phyloP scores from a whole-genome alignment of 352 stramenopile genomes.

The Globisporangium parvum region DNA sequence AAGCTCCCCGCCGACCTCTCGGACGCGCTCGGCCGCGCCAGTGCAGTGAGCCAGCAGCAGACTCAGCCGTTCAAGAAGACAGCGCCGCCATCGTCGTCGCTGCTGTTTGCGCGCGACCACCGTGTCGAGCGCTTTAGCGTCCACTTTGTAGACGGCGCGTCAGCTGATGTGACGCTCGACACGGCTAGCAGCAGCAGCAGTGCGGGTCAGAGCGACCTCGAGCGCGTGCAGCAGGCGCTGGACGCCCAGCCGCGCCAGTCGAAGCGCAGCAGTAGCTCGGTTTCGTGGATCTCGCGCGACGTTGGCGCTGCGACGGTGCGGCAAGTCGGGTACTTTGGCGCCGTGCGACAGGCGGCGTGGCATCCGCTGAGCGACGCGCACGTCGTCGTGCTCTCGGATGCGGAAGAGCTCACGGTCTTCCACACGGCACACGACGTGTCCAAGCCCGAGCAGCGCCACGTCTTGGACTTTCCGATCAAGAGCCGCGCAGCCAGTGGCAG shows the following conservation, averaged over 20 bases:
- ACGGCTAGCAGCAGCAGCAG: slow-evolving; percentile 7
- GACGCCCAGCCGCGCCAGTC: slow-evolving; percentile 15
- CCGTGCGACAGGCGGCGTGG: slow-evolving; percentile 53
- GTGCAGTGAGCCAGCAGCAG: slow-evolving; percentile 2
- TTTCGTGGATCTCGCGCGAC: slow-evolving; percentile 50
- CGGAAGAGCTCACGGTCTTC: slow-evolving; percentile 68
- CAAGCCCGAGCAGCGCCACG: slow-evolving; percentile 66
- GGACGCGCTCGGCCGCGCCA: slow-evolving; percentile 6
- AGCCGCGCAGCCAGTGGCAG: slow-evolving; percentile 14
- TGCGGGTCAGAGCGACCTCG: slow-evolving; percentile 14
- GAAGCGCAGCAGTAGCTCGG: neutral
- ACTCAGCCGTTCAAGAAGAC: neutral
- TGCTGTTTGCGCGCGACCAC: neutral
- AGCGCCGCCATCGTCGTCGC: neutral
- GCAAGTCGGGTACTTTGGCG: slow-evolving; percentile 50
- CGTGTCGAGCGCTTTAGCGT: slow-evolving; percentile 31
- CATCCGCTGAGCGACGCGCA: slow-evolving; percentile 69
- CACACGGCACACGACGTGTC: slow-evolving; percentile 57
- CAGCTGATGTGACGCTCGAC: slow-evolving; percentile 19
- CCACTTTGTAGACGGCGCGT: slow-evolving; percentile 38
- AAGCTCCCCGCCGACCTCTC: slow-evolving; percentile 26
- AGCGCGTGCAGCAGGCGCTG: slow-evolving; percentile 22
- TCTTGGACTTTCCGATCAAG: slow-evolving; percentile 41
- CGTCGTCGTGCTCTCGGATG: slow-evolving; percentile 66
- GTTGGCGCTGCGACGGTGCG: slow-evolving; percentile 42